These are phyloP conservation scores for Candida dajiaensis DNA, from an alignment of 805 yeast species.

Conservation along the genomic window DNA sequence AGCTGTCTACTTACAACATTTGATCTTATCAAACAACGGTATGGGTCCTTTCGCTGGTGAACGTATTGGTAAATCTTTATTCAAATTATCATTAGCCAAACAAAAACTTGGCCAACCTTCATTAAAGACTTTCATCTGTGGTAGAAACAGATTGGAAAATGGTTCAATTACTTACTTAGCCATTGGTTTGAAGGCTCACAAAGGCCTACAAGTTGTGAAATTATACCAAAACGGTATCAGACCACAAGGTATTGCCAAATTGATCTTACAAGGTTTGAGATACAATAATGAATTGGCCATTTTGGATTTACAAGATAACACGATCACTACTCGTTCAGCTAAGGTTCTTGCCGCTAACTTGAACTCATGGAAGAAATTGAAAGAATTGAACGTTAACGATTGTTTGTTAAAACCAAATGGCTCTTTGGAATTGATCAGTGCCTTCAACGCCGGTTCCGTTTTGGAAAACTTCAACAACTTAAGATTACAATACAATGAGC, in stretches of 20 bases:
- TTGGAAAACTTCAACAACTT: constrained; percentile 45
- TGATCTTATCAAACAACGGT: constrained; percentile 90
- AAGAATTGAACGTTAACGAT: constrained; percentile 83
- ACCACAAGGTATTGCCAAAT: constrained; percentile 79
- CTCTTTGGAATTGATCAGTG: constrained; percentile 46
- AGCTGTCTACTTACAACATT: constrained; percentile 76
- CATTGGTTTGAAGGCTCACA: constrained; percentile 77
- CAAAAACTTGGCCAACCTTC: constrained; percentile 36
- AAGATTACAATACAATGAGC: constrained; percentile 85
- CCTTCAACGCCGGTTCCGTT: constrained; percentile 36
- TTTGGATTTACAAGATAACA: constrained; percentile 91
- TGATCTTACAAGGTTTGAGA: constrained; percentile 67
- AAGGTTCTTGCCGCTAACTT: constrained; percentile 57
- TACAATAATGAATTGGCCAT: constrained; percentile 53
- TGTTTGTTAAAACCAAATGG: constrained; percentile 82
- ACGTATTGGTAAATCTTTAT: constrained; percentile 83
- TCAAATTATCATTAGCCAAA: constrained; percentile 62
- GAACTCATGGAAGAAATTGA: constrained; percentile 56
- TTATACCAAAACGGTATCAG: constrained; percentile 96
- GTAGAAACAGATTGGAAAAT: constrained; percentile 93
- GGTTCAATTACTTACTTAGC: constrained; percentile 87
- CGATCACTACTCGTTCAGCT: constrained; percentile 72
- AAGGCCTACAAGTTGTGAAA: constrained; percentile 63
- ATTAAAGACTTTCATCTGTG: constrained; percentile 87
- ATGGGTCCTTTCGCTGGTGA: constrained; percentile 98